Conservation (phyloP, 1,284 basidiomycete species). For the Cronartium quercuum region DNA sequence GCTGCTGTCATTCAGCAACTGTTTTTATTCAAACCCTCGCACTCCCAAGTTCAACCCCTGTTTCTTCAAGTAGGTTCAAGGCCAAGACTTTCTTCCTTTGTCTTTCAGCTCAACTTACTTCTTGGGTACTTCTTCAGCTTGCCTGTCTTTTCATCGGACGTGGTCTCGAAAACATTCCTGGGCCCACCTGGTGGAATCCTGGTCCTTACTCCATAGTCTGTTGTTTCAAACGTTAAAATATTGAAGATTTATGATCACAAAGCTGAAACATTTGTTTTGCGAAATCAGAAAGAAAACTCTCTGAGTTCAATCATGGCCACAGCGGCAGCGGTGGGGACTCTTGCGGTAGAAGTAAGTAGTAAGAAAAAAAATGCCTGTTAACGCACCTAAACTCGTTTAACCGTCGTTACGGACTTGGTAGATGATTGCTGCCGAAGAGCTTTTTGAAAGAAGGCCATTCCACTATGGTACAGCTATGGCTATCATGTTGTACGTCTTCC, state of each 20-base stretch:
- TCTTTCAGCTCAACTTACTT: not conserved
- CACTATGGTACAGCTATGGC: slow-evolving; percentile 33
- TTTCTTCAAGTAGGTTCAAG: slow-evolving; percentile 28
- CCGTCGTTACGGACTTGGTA: not conserved
- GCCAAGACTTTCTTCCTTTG: not conserved
- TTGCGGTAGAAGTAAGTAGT: slow-evolving; percentile 33
- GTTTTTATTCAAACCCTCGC: slow-evolving; percentile 35
- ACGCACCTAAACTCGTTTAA: too few relatives aligned
- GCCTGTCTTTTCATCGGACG: slow-evolving; percentile 32
- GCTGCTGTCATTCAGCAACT: slow-evolving; percentile 38
- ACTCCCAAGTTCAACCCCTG: slow-evolving; percentile 35
- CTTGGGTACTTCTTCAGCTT: not conserved
- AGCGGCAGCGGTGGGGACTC: slow-evolving; percentile 31
- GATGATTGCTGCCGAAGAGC: slow-evolving; percentile 37
- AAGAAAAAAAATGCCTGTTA: too few relatives aligned
- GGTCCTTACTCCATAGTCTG: slow-evolving; percentile 28
- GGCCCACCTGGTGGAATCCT: slow-evolving; percentile 37
- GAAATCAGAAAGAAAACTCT: slow-evolving; percentile 30
- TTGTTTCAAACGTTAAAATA: not conserved
- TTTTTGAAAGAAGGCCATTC: slow-evolving; percentile 36
- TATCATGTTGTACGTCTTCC: slow-evolving; percentile 28
- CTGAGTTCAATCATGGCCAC: slow-evolving; percentile 34
- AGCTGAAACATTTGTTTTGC: not conserved
- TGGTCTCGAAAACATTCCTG: slow-evolving; percentile 31
- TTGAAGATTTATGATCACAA: not conserved